phyloP scores from a whole-genome alignment of 2,329 filamentous ascomycete species.

The Capronia epimyces region DNA sequence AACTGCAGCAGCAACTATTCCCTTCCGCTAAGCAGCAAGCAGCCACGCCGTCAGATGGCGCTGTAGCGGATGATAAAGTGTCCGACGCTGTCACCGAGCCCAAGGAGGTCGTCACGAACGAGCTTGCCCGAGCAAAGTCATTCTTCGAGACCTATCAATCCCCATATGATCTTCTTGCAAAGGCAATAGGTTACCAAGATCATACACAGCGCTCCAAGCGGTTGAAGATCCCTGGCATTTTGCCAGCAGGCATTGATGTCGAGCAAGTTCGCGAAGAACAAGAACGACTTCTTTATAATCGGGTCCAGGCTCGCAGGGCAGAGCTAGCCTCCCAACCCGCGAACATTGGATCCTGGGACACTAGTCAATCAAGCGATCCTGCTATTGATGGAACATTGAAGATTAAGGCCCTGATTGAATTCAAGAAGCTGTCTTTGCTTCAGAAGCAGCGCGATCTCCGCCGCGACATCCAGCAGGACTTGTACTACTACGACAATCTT shows the following conservation, averaged over 20 bases:
- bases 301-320: slow-evolving; percentile 75
- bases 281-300: slow-evolving; percentile 83
- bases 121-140: slow-evolving; percentile 32
- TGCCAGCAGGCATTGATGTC: slow-evolving; percentile 82
- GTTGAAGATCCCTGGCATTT: slow-evolving; percentile 76
- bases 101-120: slow-evolving; percentile 29
- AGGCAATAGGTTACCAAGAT: slow-evolving; percentile 69
- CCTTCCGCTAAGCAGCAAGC: slow-evolving; percentile 45
- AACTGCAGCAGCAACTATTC: slow-evolving; percentile 78
- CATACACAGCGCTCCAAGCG: slow-evolving; percentile 72
- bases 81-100: slow-evolving; percentile 32
- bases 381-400: slow-evolving; percentile 77
- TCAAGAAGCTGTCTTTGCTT: slow-evolving; percentile 83
- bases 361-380: slow-evolving; percentile 61
- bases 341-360: slow-evolving; percentile 83
- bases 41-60: slow-evolving; percentile 30
- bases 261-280: slow-evolving; percentile 80
- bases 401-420: slow-evolving; percentile 85
- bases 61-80: slow-evolving; percentile 35
- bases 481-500: slow-evolving; percentile 92
- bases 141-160: slow-evolving; percentile 69
- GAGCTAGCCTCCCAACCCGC: slow-evolving; percentile 79
- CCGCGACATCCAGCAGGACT: slow-evolving; percentile 80
- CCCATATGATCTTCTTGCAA: slow-evolving; percentile 57
- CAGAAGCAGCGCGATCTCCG: slow-evolving; percentile 82